Percentiles rank a stretch among this genome's conserved stretches.
Conservation (phyloP, 495 filamentous ascomycete species). For the Usnea hakonensis region DNA sequence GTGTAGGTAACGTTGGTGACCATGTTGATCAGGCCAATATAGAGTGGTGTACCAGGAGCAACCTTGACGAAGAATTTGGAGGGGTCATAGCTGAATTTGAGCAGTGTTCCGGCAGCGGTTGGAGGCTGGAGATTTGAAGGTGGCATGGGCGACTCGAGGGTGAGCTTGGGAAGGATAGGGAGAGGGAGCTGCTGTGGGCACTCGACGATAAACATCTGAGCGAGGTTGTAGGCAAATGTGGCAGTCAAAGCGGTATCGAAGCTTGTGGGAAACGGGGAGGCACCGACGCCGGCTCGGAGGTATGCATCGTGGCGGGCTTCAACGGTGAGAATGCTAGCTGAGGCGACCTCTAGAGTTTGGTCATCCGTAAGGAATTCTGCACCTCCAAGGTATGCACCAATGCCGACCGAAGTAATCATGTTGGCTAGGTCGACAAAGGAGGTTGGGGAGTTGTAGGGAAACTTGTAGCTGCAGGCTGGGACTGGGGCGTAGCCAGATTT, state of each 20-base stretch:
- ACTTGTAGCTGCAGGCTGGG: conserved; percentile 44
- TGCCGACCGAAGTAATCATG: conserved; percentile 31
- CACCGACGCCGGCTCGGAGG: conserved; percentile 38
- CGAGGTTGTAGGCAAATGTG: conserved; percentile 46
- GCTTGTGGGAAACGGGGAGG: conserved; percentile 41
- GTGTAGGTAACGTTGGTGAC: conserved; percentile 24
- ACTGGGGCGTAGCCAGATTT: conserved; percentile 37
- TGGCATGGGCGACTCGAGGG: conserved; percentile 21
- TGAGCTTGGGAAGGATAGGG: conserved; percentile 26
- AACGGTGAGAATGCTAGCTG: conserved; percentile 46
- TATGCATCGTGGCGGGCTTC: conserved; percentile 47
- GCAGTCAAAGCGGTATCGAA: conserved; percentile 46
- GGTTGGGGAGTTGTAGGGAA: conserved; percentile 36
- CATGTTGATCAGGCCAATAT: conserved; percentile 28
- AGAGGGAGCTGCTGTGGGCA: conserved; percentile 36
- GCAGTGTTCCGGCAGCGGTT: conserved; percentile 20
- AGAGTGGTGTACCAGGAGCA: conserved; percentile 21
- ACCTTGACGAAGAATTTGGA: conserved; percentile 25
- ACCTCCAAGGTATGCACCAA: conserved; percentile 28
- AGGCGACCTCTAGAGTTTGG: conserved; percentile 38
- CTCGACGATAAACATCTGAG: conserved; percentile 42
- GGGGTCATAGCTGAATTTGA: conserved; percentile 26
- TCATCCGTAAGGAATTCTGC: conserved; percentile 41
- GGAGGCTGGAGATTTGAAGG: conserved; percentile 22
- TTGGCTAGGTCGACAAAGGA: conserved; percentile 41